Evolutionary conservation across 805 yeast species (phyloP).

Genomic region (Candida pseudoglaebosa): DNA sequence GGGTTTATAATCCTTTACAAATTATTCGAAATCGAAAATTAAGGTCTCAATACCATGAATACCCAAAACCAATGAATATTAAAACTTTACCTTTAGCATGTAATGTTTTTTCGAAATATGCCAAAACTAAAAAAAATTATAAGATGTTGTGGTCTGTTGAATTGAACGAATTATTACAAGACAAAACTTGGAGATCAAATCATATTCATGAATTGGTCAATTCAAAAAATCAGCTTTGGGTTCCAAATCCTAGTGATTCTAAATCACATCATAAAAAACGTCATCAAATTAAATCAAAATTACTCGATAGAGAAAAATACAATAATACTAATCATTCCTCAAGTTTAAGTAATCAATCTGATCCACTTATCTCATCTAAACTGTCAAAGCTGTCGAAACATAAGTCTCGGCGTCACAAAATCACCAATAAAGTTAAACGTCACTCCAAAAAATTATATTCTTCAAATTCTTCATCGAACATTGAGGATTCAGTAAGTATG

Average conservation of each 20-base stretch:
- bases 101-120: conserved; percentile 50
- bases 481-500: conserved; percentile 1
- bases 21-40: conserved; percentile 68
- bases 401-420: conserved; percentile 5
- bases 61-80: conserved; percentile 40
- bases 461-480: conserved; percentile 5
- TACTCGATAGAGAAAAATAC: conserved; percentile 27
- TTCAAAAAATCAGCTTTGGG: conserved; percentile 48
- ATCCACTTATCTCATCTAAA: neutral
- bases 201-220: conserved; percentile 51
- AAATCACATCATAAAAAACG: conserved; percentile 2
- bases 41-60: conserved; percentile 48
- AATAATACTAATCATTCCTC: neutral
- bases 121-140: conserved; percentile 26
- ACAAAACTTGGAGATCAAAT: conserved; percentile 52
- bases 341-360: neutral
- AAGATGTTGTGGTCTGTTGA: conserved; percentile 64
- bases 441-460: conserved; percentile 11
- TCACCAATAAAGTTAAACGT: conserved; percentile 6
- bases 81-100: conserved; percentile 61
- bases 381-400: neutral
- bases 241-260: conserved; percentile 29
- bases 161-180: conserved; percentile 53
- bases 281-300: conserved; percentile 11
- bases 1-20: conserved; percentile 78